These are phyloP conservation scores for Lagenidium giganteum DNA, from an alignment of 352 stramenopile species.

Conservation along the genomic window DNA sequence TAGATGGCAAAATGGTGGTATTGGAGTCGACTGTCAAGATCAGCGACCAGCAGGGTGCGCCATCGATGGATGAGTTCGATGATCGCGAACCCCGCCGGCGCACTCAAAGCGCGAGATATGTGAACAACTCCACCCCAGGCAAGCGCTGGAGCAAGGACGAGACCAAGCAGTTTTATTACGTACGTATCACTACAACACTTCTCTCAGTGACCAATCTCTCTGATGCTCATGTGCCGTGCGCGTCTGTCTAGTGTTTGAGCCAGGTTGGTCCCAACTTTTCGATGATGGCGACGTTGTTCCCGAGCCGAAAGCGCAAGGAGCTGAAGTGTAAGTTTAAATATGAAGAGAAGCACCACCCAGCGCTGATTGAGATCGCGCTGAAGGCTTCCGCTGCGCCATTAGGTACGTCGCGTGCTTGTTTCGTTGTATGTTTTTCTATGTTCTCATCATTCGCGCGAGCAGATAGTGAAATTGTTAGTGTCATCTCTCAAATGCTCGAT, in stretches of 20 bases:
- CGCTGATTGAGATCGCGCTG: conserved; percentile 77
- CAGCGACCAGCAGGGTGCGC: conserved; percentile 27
- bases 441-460: not conserved
- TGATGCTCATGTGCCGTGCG: conserved; percentile 1
- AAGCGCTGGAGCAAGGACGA: conserved; percentile 76
- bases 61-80: conserved; percentile 23
- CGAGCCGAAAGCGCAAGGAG: conserved; percentile 74
- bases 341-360: conserved; percentile 73
- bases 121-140: conserved; percentile 34
- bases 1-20: conserved; percentile 85
- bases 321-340: conserved; percentile 88
- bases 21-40: conserved; percentile 65
- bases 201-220: too few species aligned
- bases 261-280: conserved; percentile 83
- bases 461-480: conserved; percentile 79
- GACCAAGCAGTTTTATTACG: conserved; percentile 87
- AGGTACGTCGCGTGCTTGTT: conserved; percentile 11
- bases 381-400: conserved; percentile 63
- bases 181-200: too few species aligned
- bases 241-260: conserved; percentile 49
- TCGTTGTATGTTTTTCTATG: not conserved
- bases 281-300: conserved; percentile 84
- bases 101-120: conserved; percentile 32
- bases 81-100: conserved; percentile 18
- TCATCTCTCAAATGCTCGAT: conserved; percentile 75